A percentile compares a stretch with the other conserved stretches of the same genome.
These are phyloP conservation scores for Paraphoma sp. DNA, from an alignment of 2,329 filamentous ascomycete species.

Conservation along the genomic window DNA sequence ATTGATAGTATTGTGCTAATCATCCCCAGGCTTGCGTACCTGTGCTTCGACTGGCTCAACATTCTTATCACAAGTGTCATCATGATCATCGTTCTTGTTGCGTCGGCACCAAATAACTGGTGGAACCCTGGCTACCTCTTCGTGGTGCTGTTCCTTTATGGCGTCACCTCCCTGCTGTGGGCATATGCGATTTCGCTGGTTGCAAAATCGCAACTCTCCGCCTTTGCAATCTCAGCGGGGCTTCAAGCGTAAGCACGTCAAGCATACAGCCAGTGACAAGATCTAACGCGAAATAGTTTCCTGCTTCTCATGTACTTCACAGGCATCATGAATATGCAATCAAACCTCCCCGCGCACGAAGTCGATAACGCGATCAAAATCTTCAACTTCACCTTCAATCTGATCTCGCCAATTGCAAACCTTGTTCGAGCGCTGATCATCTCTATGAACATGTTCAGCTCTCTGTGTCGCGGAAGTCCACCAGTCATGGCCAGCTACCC, in stretches of 20 bases:
- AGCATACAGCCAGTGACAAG: background rate
- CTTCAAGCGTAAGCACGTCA: conserved; percentile 63
- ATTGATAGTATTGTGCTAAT: background rate
- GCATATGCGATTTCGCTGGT: conserved; percentile 82
- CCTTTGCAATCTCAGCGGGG: conserved; percentile 80
- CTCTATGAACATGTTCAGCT: conserved; percentile 79
- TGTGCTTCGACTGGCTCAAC: conserved; percentile 77
- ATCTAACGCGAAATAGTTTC: conserved; percentile 35
- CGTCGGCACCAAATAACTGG: conserved; percentile 64
- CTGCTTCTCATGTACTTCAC: conserved; percentile 54
- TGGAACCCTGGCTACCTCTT: conserved; percentile 81
- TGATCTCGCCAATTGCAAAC: conserved; percentile 76
- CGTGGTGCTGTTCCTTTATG: conserved; percentile 78
- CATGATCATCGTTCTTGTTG: conserved; percentile 69
- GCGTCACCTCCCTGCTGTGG: conserved; percentile 74
- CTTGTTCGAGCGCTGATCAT: conserved; percentile 75
- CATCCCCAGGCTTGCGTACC: conserved; percentile 65
- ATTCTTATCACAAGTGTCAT: conserved; percentile 71
- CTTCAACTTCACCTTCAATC: conserved; percentile 75
- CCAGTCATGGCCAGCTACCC: conserved; percentile 71
- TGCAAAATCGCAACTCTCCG: conserved; percentile 75
- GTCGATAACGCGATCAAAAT: conserved; percentile 59
- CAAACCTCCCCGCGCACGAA: conserved; percentile 14
- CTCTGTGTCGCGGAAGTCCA: conserved; percentile 69
- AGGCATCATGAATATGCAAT: conserved; percentile 26